phyloP scores from a whole-genome alignment of 164 flowering plant species.

The Kingdonia uniflora region DNA sequence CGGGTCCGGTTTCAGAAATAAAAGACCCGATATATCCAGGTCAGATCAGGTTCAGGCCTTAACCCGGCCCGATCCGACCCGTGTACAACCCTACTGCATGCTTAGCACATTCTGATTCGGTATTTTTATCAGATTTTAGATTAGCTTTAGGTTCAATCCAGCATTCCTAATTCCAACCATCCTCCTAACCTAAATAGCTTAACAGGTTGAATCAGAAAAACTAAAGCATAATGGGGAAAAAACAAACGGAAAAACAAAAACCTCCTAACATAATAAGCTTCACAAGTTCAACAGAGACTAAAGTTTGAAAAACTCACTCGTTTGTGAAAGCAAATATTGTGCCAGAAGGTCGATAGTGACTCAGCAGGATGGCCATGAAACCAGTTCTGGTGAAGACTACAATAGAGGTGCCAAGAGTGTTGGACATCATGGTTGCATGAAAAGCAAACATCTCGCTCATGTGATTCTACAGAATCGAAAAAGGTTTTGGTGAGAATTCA shows the following conservation, averaged over 20 bases:
- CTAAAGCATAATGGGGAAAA: not conserved
- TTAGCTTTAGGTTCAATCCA: no score
- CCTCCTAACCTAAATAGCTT: no score
- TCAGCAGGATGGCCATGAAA: conserved; percentile 82
- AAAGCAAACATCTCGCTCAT: conserved; percentile 98
- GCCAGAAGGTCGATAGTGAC: conserved; percentile 95
- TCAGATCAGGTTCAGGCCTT: no score
- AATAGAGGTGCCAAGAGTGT: conserved; percentile 87
- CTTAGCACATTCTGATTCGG: no score
- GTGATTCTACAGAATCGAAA: conserved; percentile 58
- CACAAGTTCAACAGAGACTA: not conserved
- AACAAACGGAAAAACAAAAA: no score
- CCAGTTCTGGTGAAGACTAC: conserved; percentile 97
- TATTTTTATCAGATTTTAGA: no score
- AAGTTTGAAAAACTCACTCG: conserved; percentile 50
- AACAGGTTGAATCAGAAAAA: not conserved
- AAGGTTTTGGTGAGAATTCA: conserved; percentile 12
- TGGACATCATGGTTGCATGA: conserved; percentile 98
- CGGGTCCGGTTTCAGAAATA: no score
- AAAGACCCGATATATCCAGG: no score
- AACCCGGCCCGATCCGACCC: no score
- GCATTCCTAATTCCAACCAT: no score
- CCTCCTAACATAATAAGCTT: not conserved
- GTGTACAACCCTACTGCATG: no score
- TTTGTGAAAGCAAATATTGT: conserved; percentile 93